Conservation (phyloP, 768 basidiomycete genomes). For the Crucibulum laeve region DNA sequence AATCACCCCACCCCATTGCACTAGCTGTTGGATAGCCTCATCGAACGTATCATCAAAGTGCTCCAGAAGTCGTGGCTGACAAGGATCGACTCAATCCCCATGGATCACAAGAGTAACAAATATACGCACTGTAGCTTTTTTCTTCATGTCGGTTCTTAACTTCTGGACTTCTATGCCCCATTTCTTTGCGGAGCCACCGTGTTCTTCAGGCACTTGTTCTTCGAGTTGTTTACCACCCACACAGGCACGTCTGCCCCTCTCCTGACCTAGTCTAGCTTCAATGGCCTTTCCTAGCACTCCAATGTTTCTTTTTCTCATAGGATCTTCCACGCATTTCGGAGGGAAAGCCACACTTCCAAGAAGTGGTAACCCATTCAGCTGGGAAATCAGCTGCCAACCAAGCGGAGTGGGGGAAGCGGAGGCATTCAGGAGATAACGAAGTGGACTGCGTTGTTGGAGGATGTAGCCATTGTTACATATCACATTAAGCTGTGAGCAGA, state of each 20-base stretch:
- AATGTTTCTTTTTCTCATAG: conserved; percentile 66
- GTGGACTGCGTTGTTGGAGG: conserved; percentile 53
- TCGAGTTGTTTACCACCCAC: conserved; percentile 35
- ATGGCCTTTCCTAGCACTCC: conserved; percentile 72
- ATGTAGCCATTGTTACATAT: conserved; percentile 68
- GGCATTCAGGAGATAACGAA: conserved; percentile 25
- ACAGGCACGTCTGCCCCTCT: conserved; percentile 65
- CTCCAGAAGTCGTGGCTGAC: conserved; percentile 50
- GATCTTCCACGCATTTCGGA: conserved; percentile 75
- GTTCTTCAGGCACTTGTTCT: conserved; percentile 32
- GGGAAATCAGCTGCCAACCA: conserved; percentile 43
- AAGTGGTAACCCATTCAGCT: conserved; percentile 63
- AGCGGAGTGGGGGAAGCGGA: conserved; percentile 33
- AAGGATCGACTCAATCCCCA: conserved; percentile 10
- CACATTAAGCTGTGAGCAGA: conserved; percentile 52
- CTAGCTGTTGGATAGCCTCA: conserved; percentile 74
- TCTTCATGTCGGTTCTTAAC: conserved; percentile 53
- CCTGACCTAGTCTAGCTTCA: conserved; percentile 57
- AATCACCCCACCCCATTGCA: conserved; percentile 69
- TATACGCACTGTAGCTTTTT: conserved; percentile 48
- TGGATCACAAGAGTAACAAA: conserved; percentile 5
- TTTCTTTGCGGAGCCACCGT: conserved; percentile 67
- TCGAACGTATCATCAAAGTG: conserved; percentile 71
- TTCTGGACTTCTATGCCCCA: conserved; percentile 69
- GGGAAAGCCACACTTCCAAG: conserved; percentile 76